Evolutionary conservation across 371 early-diverging fungal species (phyloP).

Genomic region (Lichtheimia ornata): DNA sequence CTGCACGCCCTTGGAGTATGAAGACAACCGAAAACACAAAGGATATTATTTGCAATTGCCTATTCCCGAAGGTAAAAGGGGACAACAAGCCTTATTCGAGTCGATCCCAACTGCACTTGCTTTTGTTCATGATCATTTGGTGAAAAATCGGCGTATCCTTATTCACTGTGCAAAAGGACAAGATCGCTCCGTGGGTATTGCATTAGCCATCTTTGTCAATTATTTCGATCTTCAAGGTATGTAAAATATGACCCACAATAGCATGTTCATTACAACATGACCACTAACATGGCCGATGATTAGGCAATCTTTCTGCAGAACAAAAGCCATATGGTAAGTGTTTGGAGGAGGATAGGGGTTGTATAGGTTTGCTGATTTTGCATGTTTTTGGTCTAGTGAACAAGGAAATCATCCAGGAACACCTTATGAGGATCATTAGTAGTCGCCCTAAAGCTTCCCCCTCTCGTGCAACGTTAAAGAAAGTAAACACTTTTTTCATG

Average conservation of each 20-base stretch:
- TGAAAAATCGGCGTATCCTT: slow-evolving; percentile 35
- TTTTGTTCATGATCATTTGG: slow-evolving; percentile 38
- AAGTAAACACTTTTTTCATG: slow-evolving; percentile 30
- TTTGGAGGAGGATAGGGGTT: neutral
- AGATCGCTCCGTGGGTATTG: slow-evolving; percentile 79
- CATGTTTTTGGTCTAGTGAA: slow-evolving; percentile 32
- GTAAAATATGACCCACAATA: neutral
- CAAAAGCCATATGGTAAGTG: slow-evolving; percentile 18
- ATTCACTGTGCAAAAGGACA: slow-evolving; percentile 62
- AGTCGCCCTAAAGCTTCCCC: slow-evolving; percentile 47
- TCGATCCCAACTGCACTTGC: slow-evolving; percentile 59
- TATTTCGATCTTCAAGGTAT: slow-evolving; percentile 53
- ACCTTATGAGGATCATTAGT: slow-evolving; percentile 68
- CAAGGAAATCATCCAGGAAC: slow-evolving; percentile 66
- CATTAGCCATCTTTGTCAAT: slow-evolving; percentile 63
- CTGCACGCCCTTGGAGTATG: slow-evolving; percentile 55
- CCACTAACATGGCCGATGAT: neutral
- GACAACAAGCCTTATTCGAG: slow-evolving; percentile 57
- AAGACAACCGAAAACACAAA: slow-evolving; percentile 20
- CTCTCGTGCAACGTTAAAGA: slow-evolving; percentile 26
- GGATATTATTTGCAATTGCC: slow-evolving; percentile 56
- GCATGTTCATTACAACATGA: neutral
- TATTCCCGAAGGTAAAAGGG: slow-evolving; percentile 76
- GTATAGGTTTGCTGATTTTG: neutral
- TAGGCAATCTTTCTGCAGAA: slow-evolving; percentile 14